Evolutionary conservation across 768 basidiomycete species (phyloP), one percentile per base, ranked within the genome.

Genomic region (Serendipita sp.): DNA sequence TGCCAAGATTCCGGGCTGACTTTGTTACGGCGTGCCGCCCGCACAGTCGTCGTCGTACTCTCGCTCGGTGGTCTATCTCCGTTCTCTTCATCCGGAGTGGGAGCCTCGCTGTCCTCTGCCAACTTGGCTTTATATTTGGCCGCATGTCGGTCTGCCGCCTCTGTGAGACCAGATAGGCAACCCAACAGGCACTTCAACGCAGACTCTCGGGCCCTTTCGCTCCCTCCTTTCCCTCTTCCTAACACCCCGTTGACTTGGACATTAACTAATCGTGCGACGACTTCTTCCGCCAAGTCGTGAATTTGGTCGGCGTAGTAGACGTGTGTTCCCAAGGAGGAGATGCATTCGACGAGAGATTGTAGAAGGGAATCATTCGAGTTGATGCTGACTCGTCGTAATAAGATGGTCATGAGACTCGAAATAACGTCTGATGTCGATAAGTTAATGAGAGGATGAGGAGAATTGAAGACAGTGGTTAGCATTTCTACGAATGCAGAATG

Each of bases 291-390:
- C 48, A 96, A 83, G 71, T 96, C 94, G 70, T 92, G 90, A 60
- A 93, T 91, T 74, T 97, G 94, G 73, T 96, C 94, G 45, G 91
- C 88, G 71, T 97, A 97, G 76, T 96, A 94, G 64, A 95, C 85
- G 70, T 95, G 92, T 10, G 87, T 84, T 41, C 92, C 92, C 10
- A 97, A 78, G 0, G 92, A 89, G 2, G 87, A 78, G 47, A 94
- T 86, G 70, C 88, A 87, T 64, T 84, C 79, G 5, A 93, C 86
- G 63, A 93, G 72, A 5, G 80, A 73, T 0, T 83, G 79, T 10
- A 97, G 75, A 8, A 92, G 76, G 4, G 78, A 66, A 69, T 94
- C 92, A 10, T 81, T 75, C 0, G 81, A 76, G 65, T 85, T 79
- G 37, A 85, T 75, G 1, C 82, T 77, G 32, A 85, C 78, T 51